Conservation (phyloP, 2,329 filamentous ascomycete species). For the Xylaria sp. region DNA sequence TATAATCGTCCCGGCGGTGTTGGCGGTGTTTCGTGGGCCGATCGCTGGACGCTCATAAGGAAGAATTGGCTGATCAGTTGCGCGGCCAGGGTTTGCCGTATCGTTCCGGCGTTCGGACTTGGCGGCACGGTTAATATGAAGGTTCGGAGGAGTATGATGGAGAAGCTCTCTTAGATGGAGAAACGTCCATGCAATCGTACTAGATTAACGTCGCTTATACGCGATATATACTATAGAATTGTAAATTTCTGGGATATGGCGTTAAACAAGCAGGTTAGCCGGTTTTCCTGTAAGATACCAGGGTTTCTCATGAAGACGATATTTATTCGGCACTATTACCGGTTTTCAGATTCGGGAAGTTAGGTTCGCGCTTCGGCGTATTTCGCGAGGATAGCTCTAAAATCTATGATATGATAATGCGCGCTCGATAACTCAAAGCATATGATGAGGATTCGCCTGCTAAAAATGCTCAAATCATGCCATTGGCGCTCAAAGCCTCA, state of each 20-base stretch:
- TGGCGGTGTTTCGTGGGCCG: constrained; percentile 56
- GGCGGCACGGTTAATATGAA: constrained; percentile 87
- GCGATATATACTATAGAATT: constrained; percentile 27
- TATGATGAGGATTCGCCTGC: constrained; percentile 11
- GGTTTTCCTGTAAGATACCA: constrained; percentile 33
- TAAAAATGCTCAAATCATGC: constrained; percentile 39
- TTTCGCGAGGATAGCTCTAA: background rate
- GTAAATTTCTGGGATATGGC: constrained; percentile 33
- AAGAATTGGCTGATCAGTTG: constrained; percentile 81
- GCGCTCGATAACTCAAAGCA: background rate
- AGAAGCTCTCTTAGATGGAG: constrained; percentile 57
- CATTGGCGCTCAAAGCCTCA: constrained; percentile 54
- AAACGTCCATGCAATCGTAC: background rate
- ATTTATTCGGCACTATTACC: constrained; percentile 17
- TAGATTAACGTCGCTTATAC: constrained; percentile 10
- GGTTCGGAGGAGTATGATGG: constrained; percentile 75
- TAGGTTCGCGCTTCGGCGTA: background rate
- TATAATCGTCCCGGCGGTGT: constrained; percentile 74
- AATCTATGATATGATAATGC: constrained; percentile 8
- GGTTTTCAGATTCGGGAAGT: background rate
- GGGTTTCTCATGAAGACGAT: constrained; percentile 24
- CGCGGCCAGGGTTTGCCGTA: constrained; percentile 81
- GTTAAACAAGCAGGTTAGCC: constrained; percentile 31
- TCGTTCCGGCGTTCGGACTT: constrained; percentile 88
- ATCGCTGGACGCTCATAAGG: constrained; percentile 75